phyloP scores from a whole-genome alignment of 176 grass and related monocot species.

The Avena eriantha region DNA sequence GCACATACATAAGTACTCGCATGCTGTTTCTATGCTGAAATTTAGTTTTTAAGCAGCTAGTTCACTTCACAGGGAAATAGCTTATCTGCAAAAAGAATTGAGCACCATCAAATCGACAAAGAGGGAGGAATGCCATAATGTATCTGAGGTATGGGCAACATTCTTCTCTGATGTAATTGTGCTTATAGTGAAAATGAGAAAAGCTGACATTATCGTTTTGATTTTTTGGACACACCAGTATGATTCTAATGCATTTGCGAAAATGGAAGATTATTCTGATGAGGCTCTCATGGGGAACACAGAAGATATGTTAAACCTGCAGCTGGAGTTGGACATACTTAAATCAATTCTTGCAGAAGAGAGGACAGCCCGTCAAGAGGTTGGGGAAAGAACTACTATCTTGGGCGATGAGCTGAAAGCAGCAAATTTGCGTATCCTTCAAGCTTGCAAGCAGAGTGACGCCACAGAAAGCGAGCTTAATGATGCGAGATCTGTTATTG shows the following conservation, averaged over 20 bases:
- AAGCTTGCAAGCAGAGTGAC: conserved; percentile 43
- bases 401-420: conserved; percentile 54
- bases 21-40: background rate
- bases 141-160: conserved; percentile 45
- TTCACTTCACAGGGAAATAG: conserved; percentile 67
- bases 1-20: conserved; percentile 12
- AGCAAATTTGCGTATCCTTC: conserved; percentile 47
- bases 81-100: conserved; percentile 62
- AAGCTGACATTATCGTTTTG: background rate
- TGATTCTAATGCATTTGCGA: conserved; percentile 28
- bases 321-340: conserved; percentile 84
- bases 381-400: conserved; percentile 48
- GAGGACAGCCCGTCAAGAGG: conserved; percentile 55
- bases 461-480: conserved; percentile 55
- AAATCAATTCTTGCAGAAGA: conserved; percentile 80
- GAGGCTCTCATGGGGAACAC: conserved; percentile 36
- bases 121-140: conserved; percentile 35
- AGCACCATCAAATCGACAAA: conserved; percentile 42
- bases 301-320: conserved; percentile 66
- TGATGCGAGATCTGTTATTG: conserved; percentile 73
- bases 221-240: conserved; percentile 38
- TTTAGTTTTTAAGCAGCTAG: conserved; percentile 34
- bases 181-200: background rate
- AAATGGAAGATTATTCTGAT: conserved; percentile 38
- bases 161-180: conserved; percentile 23